Evolutionary conservation across 345 rosid species (phyloP), one percentile per base, ranked within the genome.

Genomic region (Mallotus nudiflorus): DNA sequence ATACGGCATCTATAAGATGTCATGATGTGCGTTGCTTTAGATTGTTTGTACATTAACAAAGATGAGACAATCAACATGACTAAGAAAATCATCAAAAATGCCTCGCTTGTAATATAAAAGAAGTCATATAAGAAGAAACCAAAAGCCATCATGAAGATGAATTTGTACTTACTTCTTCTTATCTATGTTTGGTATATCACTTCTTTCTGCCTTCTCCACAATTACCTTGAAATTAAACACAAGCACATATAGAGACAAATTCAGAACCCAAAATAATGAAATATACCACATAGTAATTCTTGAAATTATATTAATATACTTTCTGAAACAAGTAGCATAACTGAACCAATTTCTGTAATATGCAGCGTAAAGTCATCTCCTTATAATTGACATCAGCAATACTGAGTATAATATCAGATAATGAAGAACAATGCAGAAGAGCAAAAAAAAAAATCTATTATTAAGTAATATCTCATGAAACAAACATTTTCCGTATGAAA

Each of bases 191-290:
- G 97, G 97, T 80, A 93, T 89, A 62, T 93, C 98, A 64, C 96
- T 93, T 82, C 88, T 81, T 84, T 93, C 98, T 16, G 94, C 97
- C 85, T 91, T 89, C 87, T 93, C 98, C 75, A 93, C 98, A 54
- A 93, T 91, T 76, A 93, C 97, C 98, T 90, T 53, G 45, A 82
- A n/a, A 45, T 19, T 19, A 77, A 46, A 62, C 48, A 70, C 14
- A 75, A 13, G 42, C 28, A 44, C 25, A 10, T n/a, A 33, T 12
- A 29, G 33, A 28, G 12, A 56, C 52, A 73, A 72, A 28, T 57
- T 18, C 31, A 52, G 39, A 71, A 68, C 19, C 11, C 66, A 65
- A 35, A 75, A 62, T 29, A 13, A n/a, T 6, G n/a, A 6, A n/a
- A 42, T 15, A 8, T 44, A 39, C 58, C 24, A 27, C 18, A 31